Percentiles rank a stretch among this genome's conserved stretches.
phyloP scores from a whole-genome alignment of 352 stramenopile genomes.

The Globisporangium iwayamae region DNA sequence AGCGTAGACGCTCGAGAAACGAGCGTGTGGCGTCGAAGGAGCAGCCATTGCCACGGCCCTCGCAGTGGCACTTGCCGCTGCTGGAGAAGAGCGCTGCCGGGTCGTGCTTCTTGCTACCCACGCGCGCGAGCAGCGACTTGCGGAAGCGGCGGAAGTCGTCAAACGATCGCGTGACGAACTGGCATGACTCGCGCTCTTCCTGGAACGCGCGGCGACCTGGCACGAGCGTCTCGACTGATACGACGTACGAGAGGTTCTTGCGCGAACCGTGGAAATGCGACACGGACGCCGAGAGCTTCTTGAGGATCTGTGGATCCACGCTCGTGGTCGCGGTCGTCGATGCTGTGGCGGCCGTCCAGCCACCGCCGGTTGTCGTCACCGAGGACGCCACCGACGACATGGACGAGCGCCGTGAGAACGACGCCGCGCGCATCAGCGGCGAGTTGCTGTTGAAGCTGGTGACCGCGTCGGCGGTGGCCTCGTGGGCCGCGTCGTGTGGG shows the following conservation, averaged over 20 bases:
- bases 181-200: constrained; percentile 66
- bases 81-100: constrained; percentile 28
- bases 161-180: constrained; percentile 68
- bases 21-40: constrained; percentile 67
- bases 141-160: constrained; percentile 77
- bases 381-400: constrained; percentile 13
- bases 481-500: neutral
- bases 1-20: constrained; percentile 72
- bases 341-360: constrained; percentile 30
- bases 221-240: constrained; percentile 74
- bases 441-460: constrained; percentile 1
- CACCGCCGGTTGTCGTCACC: constrained; percentile 5
- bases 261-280: constrained; percentile 61
- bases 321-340: constrained; percentile 21
- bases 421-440: constrained; percentile 12
- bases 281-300: constrained; percentile 74
- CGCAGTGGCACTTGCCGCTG: constrained; percentile 52
- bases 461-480: neutral
- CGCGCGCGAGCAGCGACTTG: constrained; percentile 62
- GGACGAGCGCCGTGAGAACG: constrained; percentile 14
- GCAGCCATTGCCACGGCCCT: constrained; percentile 45
- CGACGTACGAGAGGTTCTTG: constrained; percentile 76
- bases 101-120: constrained; percentile 45
- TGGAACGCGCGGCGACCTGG: constrained; percentile 47
- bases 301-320: constrained; percentile 78